Conservation (phyloP, 345 rosid genomes). For the Eucalyptus rudis region DNA sequence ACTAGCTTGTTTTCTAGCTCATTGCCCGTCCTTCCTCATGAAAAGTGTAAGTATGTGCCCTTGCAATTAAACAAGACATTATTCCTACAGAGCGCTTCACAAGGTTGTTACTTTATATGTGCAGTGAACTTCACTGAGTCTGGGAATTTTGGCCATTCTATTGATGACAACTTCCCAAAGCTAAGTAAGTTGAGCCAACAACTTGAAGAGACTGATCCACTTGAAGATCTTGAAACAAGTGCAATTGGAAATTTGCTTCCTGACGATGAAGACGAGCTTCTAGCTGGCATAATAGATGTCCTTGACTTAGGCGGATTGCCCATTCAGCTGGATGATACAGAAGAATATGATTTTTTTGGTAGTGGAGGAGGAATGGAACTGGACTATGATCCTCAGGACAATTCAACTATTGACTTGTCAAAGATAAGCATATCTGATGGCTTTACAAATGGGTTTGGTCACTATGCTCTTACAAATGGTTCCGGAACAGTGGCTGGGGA, state of each 20-base stretch:
- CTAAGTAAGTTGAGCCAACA: slow-evolving; percentile 21
- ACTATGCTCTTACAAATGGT: slow-evolving; percentile 42
- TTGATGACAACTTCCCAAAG: slow-evolving; percentile 37
- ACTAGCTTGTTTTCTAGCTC: slow-evolving; percentile 78
- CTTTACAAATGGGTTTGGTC: slow-evolving; percentile 31
- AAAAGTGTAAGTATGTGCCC: slow-evolving; percentile 35
- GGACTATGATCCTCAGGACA: slow-evolving; percentile 56
- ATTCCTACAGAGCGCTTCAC: neutral
- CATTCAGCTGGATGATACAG: slow-evolving; percentile 55
- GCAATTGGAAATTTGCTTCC: slow-evolving; percentile 54
- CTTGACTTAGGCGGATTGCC: slow-evolving; percentile 60
- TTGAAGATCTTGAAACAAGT: slow-evolving; percentile 36
- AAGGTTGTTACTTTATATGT: neutral
- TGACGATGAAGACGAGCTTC: slow-evolving; percentile 75
- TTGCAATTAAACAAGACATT: neutral
- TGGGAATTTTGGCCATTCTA: slow-evolving; percentile 22
- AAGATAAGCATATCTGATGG: slow-evolving; percentile 44
- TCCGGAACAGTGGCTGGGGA: slow-evolving; percentile 70
- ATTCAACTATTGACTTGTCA: slow-evolving; percentile 24
- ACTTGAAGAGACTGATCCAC: slow-evolving; percentile 29
- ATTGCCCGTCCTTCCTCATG: slow-evolving; percentile 70
- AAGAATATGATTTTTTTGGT: slow-evolving; percentile 76
- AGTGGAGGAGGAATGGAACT: slow-evolving; percentile 88
- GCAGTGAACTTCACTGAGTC: slow-evolving; percentile 59
- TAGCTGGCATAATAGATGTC: slow-evolving; percentile 76